Percentiles rank a stretch among this genome's conserved stretches.
phyloP scores from a whole-genome alignment of 2,329 filamentous ascomycete species.

The Hypocreales sp. region DNA sequence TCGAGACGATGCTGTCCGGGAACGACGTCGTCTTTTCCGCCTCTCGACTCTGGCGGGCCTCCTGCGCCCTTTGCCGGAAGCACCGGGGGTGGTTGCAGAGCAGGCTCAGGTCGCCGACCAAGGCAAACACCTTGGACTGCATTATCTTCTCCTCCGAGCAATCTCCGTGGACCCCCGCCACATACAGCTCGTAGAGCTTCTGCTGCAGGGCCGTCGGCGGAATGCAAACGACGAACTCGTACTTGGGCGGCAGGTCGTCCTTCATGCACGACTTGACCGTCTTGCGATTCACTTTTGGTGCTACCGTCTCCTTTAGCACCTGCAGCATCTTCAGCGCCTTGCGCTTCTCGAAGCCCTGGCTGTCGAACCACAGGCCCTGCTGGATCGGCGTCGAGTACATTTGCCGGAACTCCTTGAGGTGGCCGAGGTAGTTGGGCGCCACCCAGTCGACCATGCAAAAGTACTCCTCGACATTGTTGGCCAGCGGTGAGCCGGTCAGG shows the following conservation, averaged over 20 bases:
- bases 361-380: slow-evolving; percentile 53
- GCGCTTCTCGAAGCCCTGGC: slow-evolving; percentile 36
- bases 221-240: slow-evolving; percentile 67
- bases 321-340: slow-evolving; percentile 50
- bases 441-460: slow-evolving; percentile 83
- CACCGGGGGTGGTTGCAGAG: slow-evolving; percentile 37
- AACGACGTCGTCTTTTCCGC: slow-evolving; percentile 6
- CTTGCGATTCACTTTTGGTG: slow-evolving; percentile 62
- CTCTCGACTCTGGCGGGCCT: slow-evolving; percentile 3
- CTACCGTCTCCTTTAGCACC: slow-evolving; percentile 55
- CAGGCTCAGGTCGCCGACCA: slow-evolving; percentile 22
- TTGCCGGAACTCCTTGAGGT: slow-evolving; percentile 47
- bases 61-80: slow-evolving; percentile 20
- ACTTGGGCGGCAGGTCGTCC: slow-evolving; percentile 55
- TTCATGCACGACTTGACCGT: slow-evolving; percentile 50
- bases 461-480: slow-evolving; percentile 75
- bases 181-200: slow-evolving; percentile 39
- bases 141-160: slow-evolving; percentile 1
- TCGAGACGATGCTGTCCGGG: slow-evolving; percentile 10
- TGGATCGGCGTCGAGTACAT: slow-evolving; percentile 63
- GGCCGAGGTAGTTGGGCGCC: slow-evolving; percentile 62
- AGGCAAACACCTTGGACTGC: slow-evolving; percentile 17
- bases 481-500: slow-evolving; percentile 72
- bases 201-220: slow-evolving; percentile 52
- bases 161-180: slow-evolving; percentile 10